Evolutionary conservation across 106 monocot genomes (phyloP), one percentile per base, ranked within the genome.

Genomic region (Triglochin maritima): DNA sequence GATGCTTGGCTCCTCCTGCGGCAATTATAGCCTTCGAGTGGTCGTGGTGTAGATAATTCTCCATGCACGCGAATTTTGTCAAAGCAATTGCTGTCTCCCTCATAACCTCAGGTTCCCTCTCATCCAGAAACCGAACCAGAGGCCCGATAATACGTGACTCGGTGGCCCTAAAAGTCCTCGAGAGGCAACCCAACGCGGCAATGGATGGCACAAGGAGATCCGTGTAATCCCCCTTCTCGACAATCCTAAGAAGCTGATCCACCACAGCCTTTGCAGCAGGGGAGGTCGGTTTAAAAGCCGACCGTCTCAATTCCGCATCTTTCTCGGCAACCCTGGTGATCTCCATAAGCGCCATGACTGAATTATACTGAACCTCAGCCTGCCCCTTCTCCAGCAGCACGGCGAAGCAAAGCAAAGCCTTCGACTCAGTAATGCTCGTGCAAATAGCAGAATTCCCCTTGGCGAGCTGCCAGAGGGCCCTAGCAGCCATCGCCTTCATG

Each of bases 401-500:
- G 6, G 96, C 87, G 53, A 98, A 91, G 78, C 96, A 98, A 17
- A 98, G 84, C 9, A 98, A 75, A 0, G 91, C 96, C 51, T 80
- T 83, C 6, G 96, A 98, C 49, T 98, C 91, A 0, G 87, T 87
- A 65, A 98, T 98, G 78, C 80, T 91, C 78, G 88, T 98, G 69
- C 91, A 98, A 47, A 84, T 84, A 16, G 71, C 81, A 0, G 75
- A 9, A 62, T 91, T 91, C 42, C 78, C 84, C 49, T 68, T 80
- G 7, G 96, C 85, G 3, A 88, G 83, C 14, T 77, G 77, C 78
- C 81, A 88, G 9, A 87, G 61, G 0, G 90, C 90, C 47, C 68
- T 81, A 3, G 95, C 90, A 0, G 81, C 78, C 83, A 82, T 89
- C 11, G 82, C 83, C 71, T 88, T 93, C 79, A 88, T 79, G 67